These are phyloP conservation scores for Uncinocarpus reesii DNA, from an alignment of 2,329 filamentous ascomycete species.

Conservation along the genomic window DNA sequence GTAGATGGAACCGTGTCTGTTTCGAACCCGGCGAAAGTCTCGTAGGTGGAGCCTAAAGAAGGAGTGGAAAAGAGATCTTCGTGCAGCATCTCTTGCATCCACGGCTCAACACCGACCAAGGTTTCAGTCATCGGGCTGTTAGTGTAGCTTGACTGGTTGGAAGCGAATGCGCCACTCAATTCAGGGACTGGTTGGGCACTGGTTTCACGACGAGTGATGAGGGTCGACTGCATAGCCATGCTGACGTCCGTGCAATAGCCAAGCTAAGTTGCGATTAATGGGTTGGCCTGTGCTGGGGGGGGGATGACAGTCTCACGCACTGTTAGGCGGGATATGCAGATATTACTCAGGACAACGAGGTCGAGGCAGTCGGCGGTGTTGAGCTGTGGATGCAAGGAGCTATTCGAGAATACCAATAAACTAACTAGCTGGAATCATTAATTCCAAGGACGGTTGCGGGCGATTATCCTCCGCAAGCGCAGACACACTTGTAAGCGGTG, in stretches of 20 bases:
- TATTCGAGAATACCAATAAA: neutral
- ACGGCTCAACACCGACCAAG: constrained; percentile 13
- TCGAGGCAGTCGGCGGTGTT: neutral
- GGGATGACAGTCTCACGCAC: neutral
- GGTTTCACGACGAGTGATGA: constrained; percentile 1
- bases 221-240: constrained; percentile 9
- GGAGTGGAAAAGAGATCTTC: constrained; percentile 9
- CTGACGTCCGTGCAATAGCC: neutral
- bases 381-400: constrained; percentile 8
- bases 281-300: neutral
- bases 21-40: neutral
- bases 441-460: constrained; percentile 6
- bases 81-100: constrained; percentile 17
- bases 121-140: constrained; percentile 8
- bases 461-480: neutral
- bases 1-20: neutral
- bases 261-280: neutral
- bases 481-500: neutral
- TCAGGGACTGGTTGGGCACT: neutral
- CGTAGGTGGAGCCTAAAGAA: constrained; percentile 2
- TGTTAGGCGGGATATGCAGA: neutral
- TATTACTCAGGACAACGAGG: neutral
- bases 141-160: neutral
- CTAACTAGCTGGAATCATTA: neutral
- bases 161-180: neutral